Base-by-base conservation (phyloP, 1,284 basidiomycete genomes). In the Boletellus deceptivus region DNA sequence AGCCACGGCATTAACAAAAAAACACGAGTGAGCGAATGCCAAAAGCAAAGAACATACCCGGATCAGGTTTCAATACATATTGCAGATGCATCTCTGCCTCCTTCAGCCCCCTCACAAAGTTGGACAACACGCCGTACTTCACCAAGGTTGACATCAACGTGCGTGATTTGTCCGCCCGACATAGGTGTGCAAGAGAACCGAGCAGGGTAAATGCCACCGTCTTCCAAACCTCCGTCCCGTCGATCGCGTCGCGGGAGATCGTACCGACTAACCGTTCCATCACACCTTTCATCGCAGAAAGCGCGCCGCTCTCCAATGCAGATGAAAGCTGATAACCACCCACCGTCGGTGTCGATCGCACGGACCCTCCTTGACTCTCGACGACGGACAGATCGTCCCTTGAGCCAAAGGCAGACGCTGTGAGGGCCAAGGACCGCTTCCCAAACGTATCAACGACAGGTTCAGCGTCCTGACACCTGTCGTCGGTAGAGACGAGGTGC, bases 151-250 rank as follows among this genome's bases (percentile, higher is more conserved):
- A 68, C 35, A 90, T 67, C 6, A 89, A 72, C 6, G 73, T 59
- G 48, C 83, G 76, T 18, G 80, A 80, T 63, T 80, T 84, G 59
- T 91, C 86, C 50, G 73, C 66, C 13, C 78, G 79, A 24, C 82
- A 86, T 1, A 91, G 66, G 55, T 87, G 73, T 49, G 86, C 77
- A 10, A 95, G 74, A 11, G 88, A 81, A 65, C 94, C 90, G 45
- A 96, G 75, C 6, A 92, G 75, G 72, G 92, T 89, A 65, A 94
- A 96, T 17, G 91, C 89, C 25, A 95, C 85, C 17, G 95, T 96
- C 72, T 94, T 92, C 94, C 95, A 98, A 0, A 98, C 91, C 65
- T 98, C 94, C 27, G 89, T 84, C 10, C 93, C 94, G 60, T 98
- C 94, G 52, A 95, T 89, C 1, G 93, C 94, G 65, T 99, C 96